These are phyloP conservation scores for Rhododendron molle DNA, from an alignment of 148 eudicot genomes.

Conservation along the genomic window DNA sequence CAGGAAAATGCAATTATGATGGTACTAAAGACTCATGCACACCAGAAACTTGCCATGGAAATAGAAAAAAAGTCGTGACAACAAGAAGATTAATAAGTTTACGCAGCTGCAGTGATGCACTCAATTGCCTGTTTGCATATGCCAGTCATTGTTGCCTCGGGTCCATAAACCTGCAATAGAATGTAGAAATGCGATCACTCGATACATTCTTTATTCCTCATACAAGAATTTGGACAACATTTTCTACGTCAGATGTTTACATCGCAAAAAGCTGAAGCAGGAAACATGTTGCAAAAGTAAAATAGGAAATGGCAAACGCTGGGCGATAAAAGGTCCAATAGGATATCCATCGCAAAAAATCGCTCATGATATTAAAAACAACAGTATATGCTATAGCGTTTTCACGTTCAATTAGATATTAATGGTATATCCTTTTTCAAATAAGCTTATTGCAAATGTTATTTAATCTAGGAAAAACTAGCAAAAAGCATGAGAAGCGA, in stretches of 20 bases:
- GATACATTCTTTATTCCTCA: not conserved
- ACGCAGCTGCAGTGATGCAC: constrained; percentile 66
- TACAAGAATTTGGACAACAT: not conserved
- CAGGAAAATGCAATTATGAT: too few species aligned
- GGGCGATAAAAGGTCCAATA: not conserved
- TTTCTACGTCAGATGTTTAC: not conserved
- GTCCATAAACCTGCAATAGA: constrained; percentile 64
- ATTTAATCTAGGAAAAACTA: too few species aligned
- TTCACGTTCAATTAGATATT: too few species aligned
- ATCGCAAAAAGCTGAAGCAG: not conserved
- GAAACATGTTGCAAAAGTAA: not conserved
- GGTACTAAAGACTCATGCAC: not conserved
- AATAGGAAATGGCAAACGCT: not conserved
- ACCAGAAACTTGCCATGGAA: not conserved
- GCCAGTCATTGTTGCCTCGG: constrained; percentile 89
- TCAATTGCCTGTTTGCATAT: constrained; percentile 93
- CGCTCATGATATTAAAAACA: too few species aligned
- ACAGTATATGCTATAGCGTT: too few species aligned
- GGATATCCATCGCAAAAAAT: too few species aligned
- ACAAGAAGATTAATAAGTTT: not conserved
- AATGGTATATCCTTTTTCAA: too few species aligned
- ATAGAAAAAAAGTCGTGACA: not conserved
- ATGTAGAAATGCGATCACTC: not conserved
- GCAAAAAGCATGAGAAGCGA: not conserved
- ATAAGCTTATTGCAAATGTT: too few species aligned